Evolutionary conservation across 2,329 filamentous ascomycete species (phyloP).

Genomic region (Hortaea werneckii): DNA sequence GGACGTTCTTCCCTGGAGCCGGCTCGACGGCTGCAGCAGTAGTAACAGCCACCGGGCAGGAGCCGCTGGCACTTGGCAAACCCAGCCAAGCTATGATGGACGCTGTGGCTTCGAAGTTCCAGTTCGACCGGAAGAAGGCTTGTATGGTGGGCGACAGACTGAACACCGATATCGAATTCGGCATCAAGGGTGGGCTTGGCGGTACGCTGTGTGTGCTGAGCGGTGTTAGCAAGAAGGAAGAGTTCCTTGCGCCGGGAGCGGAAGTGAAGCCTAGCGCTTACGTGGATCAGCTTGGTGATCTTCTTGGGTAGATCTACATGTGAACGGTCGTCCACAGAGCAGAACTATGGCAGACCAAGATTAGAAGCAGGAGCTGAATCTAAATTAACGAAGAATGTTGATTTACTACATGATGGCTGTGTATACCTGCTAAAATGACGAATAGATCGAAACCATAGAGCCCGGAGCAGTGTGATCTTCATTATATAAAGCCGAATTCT

Average conservation of each 20-base stretch:
- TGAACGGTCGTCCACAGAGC: background rate
- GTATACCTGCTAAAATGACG: background rate
- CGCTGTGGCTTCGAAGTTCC: conserved; percentile 90
- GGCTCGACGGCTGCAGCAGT: conserved; percentile 73
- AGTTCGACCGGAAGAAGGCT: conserved; percentile 69
- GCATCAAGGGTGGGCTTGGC: conserved; percentile 78
- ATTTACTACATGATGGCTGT: too few relatives aligned
- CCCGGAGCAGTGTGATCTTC: too few relatives aligned
- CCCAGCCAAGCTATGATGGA: conserved; percentile 99
- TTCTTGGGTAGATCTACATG: conserved; percentile 36
- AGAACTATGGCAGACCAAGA: too few relatives aligned
- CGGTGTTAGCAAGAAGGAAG: conserved; percentile 81
- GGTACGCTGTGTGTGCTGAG: conserved; percentile 87
- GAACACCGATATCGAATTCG: conserved; percentile 94
- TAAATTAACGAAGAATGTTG: too few relatives aligned
- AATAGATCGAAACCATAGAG: background rate
- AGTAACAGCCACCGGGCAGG: conserved; percentile 49
- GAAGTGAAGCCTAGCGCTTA: conserved; percentile 69
- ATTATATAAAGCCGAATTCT: too few relatives aligned
- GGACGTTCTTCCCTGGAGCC: conserved; percentile 81
- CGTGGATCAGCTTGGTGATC: conserved; percentile 72
- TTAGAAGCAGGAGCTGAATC: too few relatives aligned
- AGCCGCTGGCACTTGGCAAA: conserved; percentile 77
- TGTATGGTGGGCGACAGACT: conserved; percentile 95
- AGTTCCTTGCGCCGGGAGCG: conserved; percentile 62